Evolutionary conservation across 169 alveolate genomes (phyloP).

Genomic region (Prorocentrum cordatum): DNA sequence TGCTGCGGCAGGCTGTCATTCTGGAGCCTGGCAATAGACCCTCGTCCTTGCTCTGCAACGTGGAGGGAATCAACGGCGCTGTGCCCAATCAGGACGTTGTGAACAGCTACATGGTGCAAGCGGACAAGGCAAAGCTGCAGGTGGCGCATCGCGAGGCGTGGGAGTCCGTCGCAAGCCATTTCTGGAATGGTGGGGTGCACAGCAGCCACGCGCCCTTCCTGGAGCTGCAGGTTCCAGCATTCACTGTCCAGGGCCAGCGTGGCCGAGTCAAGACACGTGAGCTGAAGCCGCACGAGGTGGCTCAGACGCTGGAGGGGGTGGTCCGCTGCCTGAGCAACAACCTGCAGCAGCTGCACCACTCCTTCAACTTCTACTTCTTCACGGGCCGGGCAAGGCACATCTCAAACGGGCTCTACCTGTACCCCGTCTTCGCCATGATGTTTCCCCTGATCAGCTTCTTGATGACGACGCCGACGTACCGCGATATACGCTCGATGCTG

Average conservation of each 20-base stretch:
- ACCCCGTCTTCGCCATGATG: constrained; percentile 44
- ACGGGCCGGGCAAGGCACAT: constrained; percentile 34
- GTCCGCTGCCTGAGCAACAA: constrained; percentile 46
- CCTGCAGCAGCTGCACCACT: constrained; percentile 68
- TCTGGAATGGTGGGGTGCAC: constrained; percentile 13
- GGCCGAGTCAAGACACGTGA: not conserved
- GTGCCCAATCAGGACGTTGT: constrained; percentile 53
- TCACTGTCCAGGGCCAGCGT: constrained; percentile 9
- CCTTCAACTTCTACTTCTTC: constrained; percentile 72
- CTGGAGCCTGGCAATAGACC: not conserved
- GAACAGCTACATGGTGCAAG: not conserved
- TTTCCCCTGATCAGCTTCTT: constrained; percentile 20
- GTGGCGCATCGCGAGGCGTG: constrained; percentile 25
- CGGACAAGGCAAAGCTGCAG: not conserved
- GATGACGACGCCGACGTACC: constrained; percentile 43
- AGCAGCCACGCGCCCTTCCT: constrained; percentile 39
- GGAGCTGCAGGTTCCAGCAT: constrained; percentile 47
- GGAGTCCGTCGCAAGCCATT: constrained; percentile 25
- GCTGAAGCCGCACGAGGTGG: not conserved
- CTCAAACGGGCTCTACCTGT: constrained; percentile 50
- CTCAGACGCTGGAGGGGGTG: not conserved
- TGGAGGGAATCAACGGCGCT: constrained; percentile 43
- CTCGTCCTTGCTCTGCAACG: constrained; percentile 2
- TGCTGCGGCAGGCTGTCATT: constrained; percentile 10
- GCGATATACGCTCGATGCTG: constrained; percentile 48